These are phyloP conservation scores for Scedosporium dehoogii DNA, from an alignment of 2,329 filamentous ascomycete species.

Conservation along the genomic window DNA sequence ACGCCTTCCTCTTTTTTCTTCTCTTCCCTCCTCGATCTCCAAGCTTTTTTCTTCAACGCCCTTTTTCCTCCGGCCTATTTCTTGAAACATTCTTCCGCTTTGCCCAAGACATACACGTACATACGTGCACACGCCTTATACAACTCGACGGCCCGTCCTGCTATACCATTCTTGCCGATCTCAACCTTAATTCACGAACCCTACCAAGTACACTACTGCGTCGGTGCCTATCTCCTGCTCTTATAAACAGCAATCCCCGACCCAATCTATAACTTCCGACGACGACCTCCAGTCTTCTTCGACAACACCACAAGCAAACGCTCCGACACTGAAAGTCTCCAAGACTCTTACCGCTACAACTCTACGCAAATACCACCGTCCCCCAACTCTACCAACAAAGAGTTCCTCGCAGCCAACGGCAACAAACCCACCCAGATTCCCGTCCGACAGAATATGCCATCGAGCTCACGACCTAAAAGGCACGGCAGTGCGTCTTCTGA, in stretches of 20 bases:
- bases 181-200: conserved; percentile 1
- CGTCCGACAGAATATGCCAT: conserved; percentile 2
- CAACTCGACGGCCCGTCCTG: neutral
- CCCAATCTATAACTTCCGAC: neutral
- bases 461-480: conserved; percentile 1
- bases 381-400: neutral
- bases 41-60: neutral
- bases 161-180: conserved; percentile 1
- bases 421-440: neutral
- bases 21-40: neutral
- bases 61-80: neutral
- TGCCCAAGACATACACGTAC: neutral
- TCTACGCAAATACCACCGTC: neutral
- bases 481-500: conserved; percentile 21
- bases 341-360: neutral
- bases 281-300: neutral
- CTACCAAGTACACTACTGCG: neutral
- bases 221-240: neutral
- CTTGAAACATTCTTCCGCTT: neutral
- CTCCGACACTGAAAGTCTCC: neutral
- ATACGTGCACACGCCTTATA: neutral
- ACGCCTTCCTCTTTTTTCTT: neutral
- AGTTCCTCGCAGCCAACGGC: neutral
- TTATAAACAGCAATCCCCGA: neutral
- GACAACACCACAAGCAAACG: neutral